phyloP scores from a whole-genome alignment of 2,329 filamentous ascomycete species.

The Chrysoporthe puriensis region DNA sequence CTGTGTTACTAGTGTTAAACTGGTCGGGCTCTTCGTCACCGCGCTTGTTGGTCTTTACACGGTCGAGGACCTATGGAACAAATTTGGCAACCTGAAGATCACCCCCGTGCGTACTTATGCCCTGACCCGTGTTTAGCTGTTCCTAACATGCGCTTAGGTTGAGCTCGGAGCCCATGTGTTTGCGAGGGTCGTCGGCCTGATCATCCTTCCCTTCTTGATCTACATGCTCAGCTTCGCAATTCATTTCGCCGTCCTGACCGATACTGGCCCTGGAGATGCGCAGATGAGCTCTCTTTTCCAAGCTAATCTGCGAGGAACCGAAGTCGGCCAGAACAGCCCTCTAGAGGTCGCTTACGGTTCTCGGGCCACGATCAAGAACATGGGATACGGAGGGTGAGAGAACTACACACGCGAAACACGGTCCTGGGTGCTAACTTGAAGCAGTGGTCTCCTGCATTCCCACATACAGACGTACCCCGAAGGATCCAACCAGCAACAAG shows the following conservation, averaged over 20 bases:
- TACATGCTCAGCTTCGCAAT: slow-evolving; percentile 96
- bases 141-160: slow-evolving; percentile 30
- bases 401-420: neutral
- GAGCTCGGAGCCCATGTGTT: slow-evolving; percentile 76
- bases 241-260: slow-evolving; percentile 92
- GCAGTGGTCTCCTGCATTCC: slow-evolving; percentile 85
- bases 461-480: slow-evolving; percentile 96
- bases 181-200: slow-evolving; percentile 83
- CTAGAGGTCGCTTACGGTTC: slow-evolving; percentile 91
- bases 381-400: slow-evolving; percentile 80
- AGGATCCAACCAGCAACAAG: slow-evolving; percentile 90
- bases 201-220: slow-evolving; percentile 84
- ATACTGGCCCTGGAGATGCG: slow-evolving; percentile 94
- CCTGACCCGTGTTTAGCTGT: neutral
- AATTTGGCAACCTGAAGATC: slow-evolving; percentile 94
- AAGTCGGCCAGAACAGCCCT: slow-evolving; percentile 92
- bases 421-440: neutral
- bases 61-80: slow-evolving; percentile 94
- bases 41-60: slow-evolving; percentile 96
- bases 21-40: slow-evolving; percentile 94
- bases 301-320: slow-evolving; percentile 90
- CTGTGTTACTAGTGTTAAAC: slow-evolving; percentile 98
- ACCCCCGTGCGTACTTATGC: slow-evolving; percentile 63
- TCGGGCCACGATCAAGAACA: slow-evolving; percentile 93
- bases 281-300: slow-evolving; percentile 99